Evolutionary conservation across 2,329 filamentous ascomycete genomes (phyloP).

Genomic region (Blumeria hordei): DNA sequence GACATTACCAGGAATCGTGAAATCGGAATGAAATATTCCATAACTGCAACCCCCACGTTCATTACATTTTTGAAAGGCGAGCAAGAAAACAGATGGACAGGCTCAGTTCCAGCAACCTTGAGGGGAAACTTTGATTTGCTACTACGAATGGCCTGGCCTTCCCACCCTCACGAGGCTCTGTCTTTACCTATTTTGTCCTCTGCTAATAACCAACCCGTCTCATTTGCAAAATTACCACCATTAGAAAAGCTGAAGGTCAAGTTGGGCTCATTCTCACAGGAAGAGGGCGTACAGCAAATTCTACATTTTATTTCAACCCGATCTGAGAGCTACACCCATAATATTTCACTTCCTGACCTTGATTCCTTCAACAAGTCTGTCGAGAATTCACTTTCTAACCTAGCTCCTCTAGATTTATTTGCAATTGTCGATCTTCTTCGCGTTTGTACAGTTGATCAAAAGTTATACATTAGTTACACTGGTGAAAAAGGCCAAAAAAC

Average conservation of each 20-base stretch:
- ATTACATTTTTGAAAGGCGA: constrained; percentile 58
- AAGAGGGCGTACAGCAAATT: constrained; percentile 36
- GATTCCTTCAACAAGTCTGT: constrained; percentile 38
- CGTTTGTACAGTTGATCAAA: constrained; percentile 49
- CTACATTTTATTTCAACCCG: constrained; percentile 47
- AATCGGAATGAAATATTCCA: constrained; percentile 37
- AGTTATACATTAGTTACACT: constrained; percentile 61
- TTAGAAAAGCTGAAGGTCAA: constrained; percentile 62
- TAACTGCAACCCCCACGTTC: constrained; percentile 70
- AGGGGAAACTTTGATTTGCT: constrained; percentile 49
- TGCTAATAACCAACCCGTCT: constrained; percentile 32
- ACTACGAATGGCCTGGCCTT: constrained; percentile 47
- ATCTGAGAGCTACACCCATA: constrained; percentile 29
- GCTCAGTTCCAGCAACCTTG: constrained; percentile 44
- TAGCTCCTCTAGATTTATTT: constrained; percentile 47
- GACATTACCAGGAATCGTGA: constrained; percentile 46
- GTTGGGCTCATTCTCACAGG: constrained; percentile 37
- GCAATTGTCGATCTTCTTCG: constrained; percentile 69
- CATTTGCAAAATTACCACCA: constrained; percentile 58
- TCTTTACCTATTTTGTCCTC: constrained; percentile 45
- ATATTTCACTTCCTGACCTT: constrained; percentile 49
- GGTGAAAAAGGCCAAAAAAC: constrained; percentile 46
- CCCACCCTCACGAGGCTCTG: constrained; percentile 52
- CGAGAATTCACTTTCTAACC: constrained; percentile 23
- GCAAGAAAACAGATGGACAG: constrained; percentile 59